phyloP scores from a whole-genome alignment of 2,329 filamentous ascomycete species.

The Raffaelea arxii region DNA sequence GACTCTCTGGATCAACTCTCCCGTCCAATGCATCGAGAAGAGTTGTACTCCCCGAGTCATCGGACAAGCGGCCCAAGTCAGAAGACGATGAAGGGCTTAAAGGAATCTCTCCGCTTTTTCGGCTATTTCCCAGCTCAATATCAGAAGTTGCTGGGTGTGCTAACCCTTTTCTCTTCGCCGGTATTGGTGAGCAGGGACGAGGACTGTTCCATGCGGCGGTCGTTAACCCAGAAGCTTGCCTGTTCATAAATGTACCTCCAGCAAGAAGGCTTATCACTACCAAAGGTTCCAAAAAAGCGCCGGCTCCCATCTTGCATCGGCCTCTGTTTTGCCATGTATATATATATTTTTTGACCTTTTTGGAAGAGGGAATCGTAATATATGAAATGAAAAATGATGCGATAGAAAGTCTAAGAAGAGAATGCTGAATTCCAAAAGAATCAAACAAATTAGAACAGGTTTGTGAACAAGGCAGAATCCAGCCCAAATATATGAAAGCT shows the following conservation, averaged over 20 bases:
- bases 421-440: no score
- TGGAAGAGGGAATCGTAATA: background rate
- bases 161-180: background rate
- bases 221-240: conserved; percentile 23
- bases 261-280: conserved; percentile 50
- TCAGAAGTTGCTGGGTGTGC: no score
- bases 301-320: conserved; percentile 39
- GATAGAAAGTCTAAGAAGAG: background rate
- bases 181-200: conserved; percentile 14
- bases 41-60: conserved; percentile 1
- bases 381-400: background rate
- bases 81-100: no score
- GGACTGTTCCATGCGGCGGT: conserved; percentile 6
- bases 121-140: background rate
- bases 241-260: conserved; percentile 53
- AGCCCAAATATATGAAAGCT: no score
- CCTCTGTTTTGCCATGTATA: no score
- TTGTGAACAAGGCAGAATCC: background rate
- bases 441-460: background rate
- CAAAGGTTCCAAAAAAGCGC: conserved; percentile 51
- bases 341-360: background rate
- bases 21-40: background rate
- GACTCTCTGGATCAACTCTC: background rate
- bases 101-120: background rate
- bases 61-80: conserved; percentile 1